A percentile compares a stretch with the other conserved stretches of the same genome.
phyloP scores from a whole-genome alignment of 192 early-diverging fungal species.

The Rhizophlyctis rosea region DNA sequence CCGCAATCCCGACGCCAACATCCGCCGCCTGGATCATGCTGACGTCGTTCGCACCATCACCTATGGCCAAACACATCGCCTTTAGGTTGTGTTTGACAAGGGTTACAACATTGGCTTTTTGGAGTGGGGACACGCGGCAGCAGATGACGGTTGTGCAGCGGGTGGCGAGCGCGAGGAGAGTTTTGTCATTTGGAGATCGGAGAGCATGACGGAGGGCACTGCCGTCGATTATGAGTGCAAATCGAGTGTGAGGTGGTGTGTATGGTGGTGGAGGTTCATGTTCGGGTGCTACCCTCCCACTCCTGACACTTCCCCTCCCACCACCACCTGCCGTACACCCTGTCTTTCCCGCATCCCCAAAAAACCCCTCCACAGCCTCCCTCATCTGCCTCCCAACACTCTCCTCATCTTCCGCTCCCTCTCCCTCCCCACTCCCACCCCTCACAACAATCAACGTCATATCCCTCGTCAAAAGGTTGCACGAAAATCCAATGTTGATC shows the following conservation, averaged over 20 bases:
- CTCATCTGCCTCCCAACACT: conserved; percentile 66
- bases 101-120: conserved; percentile 93
- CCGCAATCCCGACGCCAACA: conserved; percentile 90
- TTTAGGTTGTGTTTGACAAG: conserved; percentile 76
- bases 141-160: conserved; percentile 86
- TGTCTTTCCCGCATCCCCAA: conserved; percentile 1
- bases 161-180: conserved; percentile 70
- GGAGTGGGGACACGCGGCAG: conserved; percentile 92
- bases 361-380: conserved; percentile 64
- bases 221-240: conserved; percentile 89
- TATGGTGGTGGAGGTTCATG: background rate
- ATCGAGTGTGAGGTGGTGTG: background rate
- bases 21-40: conserved; percentile 98
- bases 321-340: background rate
- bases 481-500: conserved; percentile 95
- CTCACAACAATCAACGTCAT: conserved; percentile 83
- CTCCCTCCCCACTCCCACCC: conserved; percentile 23
- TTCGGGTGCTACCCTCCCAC: background rate
- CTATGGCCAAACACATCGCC: conserved; percentile 88
- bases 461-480: conserved; percentile 78
- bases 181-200: conserved; percentile 48
- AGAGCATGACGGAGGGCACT: conserved; percentile 78
- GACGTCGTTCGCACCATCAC: conserved; percentile 97
- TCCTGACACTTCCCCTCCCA: conserved; percentile 10
- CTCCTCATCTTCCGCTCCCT: conserved; percentile 31